Base-by-base conservation (phyloP, 1,139 yeast genomes). In the Kurtzmaniella quercitrusa region DNA sequence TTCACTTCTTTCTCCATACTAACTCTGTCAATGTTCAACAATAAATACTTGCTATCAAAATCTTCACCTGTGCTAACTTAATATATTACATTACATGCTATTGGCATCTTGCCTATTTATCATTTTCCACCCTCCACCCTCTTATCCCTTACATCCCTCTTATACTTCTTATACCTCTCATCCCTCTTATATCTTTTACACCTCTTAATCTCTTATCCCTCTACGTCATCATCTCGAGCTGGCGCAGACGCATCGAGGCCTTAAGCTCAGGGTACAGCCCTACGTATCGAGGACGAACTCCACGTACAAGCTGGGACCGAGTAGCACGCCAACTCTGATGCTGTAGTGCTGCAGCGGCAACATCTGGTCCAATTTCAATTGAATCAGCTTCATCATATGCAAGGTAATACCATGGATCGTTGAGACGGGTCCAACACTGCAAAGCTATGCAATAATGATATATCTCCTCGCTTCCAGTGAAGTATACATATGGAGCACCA, bases 381-480 rank as follows among this genome's bases (percentile, higher is more conserved):
- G 14, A 15, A 9, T 29, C 27, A 10, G 15, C 36, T 5, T 17
- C 34, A 5, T 27, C 41, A n/a, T 16, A 19, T 15, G 41, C 58
- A 10, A 58, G 50, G 43, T 53, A 65, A 48, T 73, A 73, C 80
- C 81, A 77, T 1, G 79, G 66, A 47, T 78, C 82, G 15, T 75
- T 54, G 0, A 67, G 56, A 45, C 64, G 71, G 1, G 64, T 56
- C 87, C 87, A 81, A 14, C 62, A 57, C 45, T 57, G 60, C 43
- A 81, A 50, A 6, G 60, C 68, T 1, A 50, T 14, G 3, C 74
- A 68, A 52, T 66, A 81, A 9, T 59, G 55, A 52, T 61, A 79
- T 0, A 75, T 66, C 39, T 72, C 73, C 39, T 63, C 56, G 7
- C 56, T 56, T 2, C 41, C 41, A 16, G 65, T 65, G 29, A 77